Percentiles rank a stretch among this genome's conserved stretches.
Conservation (phyloP, 306 rosid species). For the Phaseolus lunatus region DNA sequence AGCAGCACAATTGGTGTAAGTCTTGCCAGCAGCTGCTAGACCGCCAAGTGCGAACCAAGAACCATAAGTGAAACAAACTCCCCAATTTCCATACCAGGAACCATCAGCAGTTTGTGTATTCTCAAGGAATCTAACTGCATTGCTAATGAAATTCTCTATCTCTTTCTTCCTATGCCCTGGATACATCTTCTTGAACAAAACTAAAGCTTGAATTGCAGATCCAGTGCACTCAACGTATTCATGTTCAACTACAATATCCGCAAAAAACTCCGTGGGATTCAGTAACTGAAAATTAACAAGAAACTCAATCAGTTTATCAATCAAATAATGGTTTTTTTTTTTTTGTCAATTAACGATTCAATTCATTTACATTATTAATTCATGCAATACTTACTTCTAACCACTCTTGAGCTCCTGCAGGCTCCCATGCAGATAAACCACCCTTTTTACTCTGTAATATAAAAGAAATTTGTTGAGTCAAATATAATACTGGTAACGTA, state of each 20-base stretch:
- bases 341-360: background rate
- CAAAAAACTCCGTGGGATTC: slow-evolving; percentile 53
- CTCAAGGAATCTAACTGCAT: slow-evolving; percentile 50
- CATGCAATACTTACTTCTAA: slow-evolving; percentile 58
- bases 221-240: slow-evolving; percentile 66
- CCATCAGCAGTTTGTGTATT: slow-evolving; percentile 52
- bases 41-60: slow-evolving; percentile 72
- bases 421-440: slow-evolving; percentile 83
- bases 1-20: slow-evolving; percentile 51
- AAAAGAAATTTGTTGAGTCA: background rate
- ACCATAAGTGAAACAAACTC: slow-evolving; percentile 71
- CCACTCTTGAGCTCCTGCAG: slow-evolving; percentile 67
- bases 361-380: background rate
- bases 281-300: slow-evolving; percentile 33
- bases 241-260: slow-evolving; percentile 52
- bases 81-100: slow-evolving; percentile 70
- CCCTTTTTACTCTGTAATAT: slow-evolving; percentile 72
- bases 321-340: background rate
- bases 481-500: background rate
- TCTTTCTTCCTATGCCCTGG: slow-evolving; percentile 57
- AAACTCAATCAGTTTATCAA: background rate
- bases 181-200: slow-evolving; percentile 51
- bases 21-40: slow-evolving; percentile 63
- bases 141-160: slow-evolving; percentile 46
- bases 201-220: slow-evolving; percentile 56